Percentiles rank a stretch among this genome's conserved stretches.
Conservation (phyloP, 306 rosid genomes). For the Lotus japonicus region DNA sequence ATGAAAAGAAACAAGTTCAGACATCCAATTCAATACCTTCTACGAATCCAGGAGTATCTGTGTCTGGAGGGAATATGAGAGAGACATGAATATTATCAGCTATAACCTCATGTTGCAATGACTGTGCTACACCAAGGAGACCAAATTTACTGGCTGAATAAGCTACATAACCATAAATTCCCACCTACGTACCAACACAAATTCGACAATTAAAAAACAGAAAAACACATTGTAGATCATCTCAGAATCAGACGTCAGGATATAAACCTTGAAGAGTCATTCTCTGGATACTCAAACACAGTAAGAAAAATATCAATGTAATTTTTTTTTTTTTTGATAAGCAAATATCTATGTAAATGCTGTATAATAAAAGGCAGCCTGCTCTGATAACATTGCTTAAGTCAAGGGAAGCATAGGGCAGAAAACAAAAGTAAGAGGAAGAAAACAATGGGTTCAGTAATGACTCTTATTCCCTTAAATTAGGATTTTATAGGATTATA, state of each 20-base stretch:
- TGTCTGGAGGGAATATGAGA: constrained; percentile 85
- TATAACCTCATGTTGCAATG: constrained; percentile 89
- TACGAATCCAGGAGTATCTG: constrained; percentile 74
- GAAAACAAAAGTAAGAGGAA: no score
- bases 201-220: constrained; percentile 3
- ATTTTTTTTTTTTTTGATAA: no score
- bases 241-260: not conserved
- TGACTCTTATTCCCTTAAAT: no score
- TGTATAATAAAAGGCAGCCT: not conserved
- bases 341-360: not conserved
- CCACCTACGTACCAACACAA: constrained; percentile 47
- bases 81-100: constrained; percentile 72
- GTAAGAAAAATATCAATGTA: not conserved
- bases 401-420: no score
- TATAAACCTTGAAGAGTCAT: not conserved
- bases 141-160: constrained; percentile 91
- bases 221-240: not conserved
- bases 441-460: no score
- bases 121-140: constrained; percentile 82
- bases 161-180: constrained; percentile 83
- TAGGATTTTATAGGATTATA: no score
- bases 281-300: not conserved
- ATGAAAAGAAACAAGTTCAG: not conserved
- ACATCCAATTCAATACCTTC: constrained; percentile 48
- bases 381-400: not conserved